phyloP scores from a whole-genome alignment of 345 rosid genomes.

The Populus deltoides region DNA sequence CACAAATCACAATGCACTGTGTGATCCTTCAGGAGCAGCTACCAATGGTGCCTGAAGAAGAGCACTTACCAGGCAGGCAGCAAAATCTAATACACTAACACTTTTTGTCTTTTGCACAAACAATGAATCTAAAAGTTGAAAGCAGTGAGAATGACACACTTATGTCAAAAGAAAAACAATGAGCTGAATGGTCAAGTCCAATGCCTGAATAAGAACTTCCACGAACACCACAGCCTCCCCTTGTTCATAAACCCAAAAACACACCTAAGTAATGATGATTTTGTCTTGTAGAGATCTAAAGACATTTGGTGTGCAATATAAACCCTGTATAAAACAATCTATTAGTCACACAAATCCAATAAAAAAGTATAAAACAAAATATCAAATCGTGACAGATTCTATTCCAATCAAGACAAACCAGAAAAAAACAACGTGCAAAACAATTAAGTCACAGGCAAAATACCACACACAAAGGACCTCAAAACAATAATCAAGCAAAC shows the following conservation, averaged over 20 bases:
- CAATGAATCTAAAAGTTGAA: neutral
- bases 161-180: neutral
- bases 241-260: constrained; percentile 66
- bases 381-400: neutral
- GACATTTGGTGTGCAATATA: constrained; percentile 43
- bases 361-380: neutral
- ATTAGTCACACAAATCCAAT: constrained; percentile 14
- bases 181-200: constrained; percentile 55
- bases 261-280: constrained; percentile 40
- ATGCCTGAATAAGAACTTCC: constrained; percentile 52
- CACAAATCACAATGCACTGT: neutral
- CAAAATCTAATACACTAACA: neutral
- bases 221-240: constrained; percentile 64
- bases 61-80: neutral
- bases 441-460: neutral
- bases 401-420: neutral
- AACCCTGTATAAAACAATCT: constrained; percentile 30
- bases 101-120: neutral
- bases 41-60: neutral
- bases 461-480: neutral
- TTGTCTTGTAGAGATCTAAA: constrained; percentile 32
- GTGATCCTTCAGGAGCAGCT: neutral
- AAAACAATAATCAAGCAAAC: no score
- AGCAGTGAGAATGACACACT: neutral
- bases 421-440: neutral